Conservation (phyloP, 352 stramenopile species). For the Phytophthora palmivora region DNA sequence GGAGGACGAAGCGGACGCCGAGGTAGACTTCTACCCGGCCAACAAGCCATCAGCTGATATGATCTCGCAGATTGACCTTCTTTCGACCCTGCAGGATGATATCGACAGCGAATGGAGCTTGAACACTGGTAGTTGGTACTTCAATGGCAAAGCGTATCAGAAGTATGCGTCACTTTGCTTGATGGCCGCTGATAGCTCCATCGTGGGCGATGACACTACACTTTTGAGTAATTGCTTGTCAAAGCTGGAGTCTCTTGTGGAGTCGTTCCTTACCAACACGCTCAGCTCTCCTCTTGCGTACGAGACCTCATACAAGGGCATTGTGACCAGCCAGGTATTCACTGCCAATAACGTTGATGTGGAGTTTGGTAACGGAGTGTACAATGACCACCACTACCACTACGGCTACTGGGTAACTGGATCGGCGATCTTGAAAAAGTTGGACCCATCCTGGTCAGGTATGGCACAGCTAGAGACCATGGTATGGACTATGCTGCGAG, state of each 20-base stretch:
- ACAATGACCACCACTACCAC: constrained; percentile 89
- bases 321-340: constrained; percentile 63
- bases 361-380: constrained; percentile 83
- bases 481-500: constrained; percentile 71
- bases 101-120: constrained; percentile 64
- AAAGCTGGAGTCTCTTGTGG: constrained; percentile 65
- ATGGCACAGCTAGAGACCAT: constrained; percentile 70
- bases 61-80: constrained; percentile 46
- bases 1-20: constrained; percentile 54
- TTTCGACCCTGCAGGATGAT: constrained; percentile 54
- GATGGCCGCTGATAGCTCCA: constrained; percentile 59
- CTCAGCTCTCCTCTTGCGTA: constrained; percentile 70
- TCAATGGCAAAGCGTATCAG: constrained; percentile 79
- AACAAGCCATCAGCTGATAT: constrained; percentile 46
- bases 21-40: constrained; percentile 69
- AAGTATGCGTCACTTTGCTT: constrained; percentile 85
- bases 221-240: constrained; percentile 58
- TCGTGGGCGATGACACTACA: constrained; percentile 60
- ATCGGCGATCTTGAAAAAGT: constrained; percentile 71
- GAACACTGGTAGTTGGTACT: constrained; percentile 73
- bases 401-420: constrained; percentile 84
- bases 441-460: constrained; percentile 64
- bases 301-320: constrained; percentile 75
- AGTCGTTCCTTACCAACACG: constrained; percentile 69
- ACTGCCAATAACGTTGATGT: constrained; percentile 60